Evolutionary conservation across 2,329 filamentous ascomycete genomes (phyloP).

Genomic region (Teratosphaeria zuluensis): DNA sequence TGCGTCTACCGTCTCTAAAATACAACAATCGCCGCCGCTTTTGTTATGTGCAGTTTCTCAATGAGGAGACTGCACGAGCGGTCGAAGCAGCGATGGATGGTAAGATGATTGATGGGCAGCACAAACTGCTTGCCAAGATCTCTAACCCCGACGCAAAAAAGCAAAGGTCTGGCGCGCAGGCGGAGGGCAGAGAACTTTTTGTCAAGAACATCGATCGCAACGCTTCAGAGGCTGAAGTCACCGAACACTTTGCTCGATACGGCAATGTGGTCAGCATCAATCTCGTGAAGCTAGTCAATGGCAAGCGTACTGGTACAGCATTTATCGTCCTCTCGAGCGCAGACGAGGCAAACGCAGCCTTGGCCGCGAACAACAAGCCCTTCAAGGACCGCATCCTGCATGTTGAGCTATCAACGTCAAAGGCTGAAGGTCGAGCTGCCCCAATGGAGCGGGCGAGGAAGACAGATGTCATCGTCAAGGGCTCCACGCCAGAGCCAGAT

Average conservation of each 20-base stretch:
- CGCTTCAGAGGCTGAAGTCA: constrained; percentile 58
- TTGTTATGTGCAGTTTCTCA: constrained; percentile 87
- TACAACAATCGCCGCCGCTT: constrained; percentile 83
- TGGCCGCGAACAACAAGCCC: constrained; percentile 26
- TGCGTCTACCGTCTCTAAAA: constrained; percentile 86
- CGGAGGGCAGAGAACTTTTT: constrained; percentile 82
- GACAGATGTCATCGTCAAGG: constrained; percentile 23
- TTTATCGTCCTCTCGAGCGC: constrained; percentile 68
- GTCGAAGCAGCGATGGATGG: constrained; percentile 63
- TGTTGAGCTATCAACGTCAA: constrained; percentile 22
- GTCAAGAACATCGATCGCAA: constrained; percentile 79
- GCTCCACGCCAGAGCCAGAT: constrained; percentile 15
- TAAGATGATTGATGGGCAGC: constrained; percentile 56
- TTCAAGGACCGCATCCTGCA: constrained; percentile 26
- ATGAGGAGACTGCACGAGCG: constrained; percentile 54
- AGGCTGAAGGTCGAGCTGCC: constrained; percentile 16
- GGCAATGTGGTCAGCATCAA: constrained; percentile 66
- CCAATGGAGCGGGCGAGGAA: constrained; percentile 21
- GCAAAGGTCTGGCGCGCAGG: constrained; percentile 64
- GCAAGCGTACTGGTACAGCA: constrained; percentile 64
- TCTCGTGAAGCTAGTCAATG: constrained; percentile 57
- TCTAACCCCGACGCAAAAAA: constrained; percentile 76
- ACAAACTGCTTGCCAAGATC: constrained; percentile 66
- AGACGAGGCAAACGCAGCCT: constrained; percentile 24
- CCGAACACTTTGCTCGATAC: constrained; percentile 61